phyloP scores from a whole-genome alignment of 257 asterid species.

The Solanum habrochaites region DNA sequence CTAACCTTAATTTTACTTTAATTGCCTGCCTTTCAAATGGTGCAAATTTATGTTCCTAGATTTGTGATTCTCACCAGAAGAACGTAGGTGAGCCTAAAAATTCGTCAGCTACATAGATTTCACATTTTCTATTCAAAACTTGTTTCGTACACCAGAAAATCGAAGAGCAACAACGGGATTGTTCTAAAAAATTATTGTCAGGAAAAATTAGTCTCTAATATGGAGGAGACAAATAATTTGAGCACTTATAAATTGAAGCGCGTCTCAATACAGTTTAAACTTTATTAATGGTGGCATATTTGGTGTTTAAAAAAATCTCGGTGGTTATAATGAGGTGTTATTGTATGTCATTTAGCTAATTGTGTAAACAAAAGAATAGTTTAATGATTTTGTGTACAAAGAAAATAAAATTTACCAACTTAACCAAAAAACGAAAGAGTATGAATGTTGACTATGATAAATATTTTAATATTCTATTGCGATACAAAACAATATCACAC shows the following conservation, averaged over 20 bases:
- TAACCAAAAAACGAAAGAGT: background rate
- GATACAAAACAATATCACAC: background rate
- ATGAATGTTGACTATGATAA: background rate
- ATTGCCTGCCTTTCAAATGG: too few relatives aligned
- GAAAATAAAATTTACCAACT: background rate
- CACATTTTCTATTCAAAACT: background rate
- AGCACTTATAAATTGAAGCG: too few relatives aligned
- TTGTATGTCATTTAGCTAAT: too few relatives aligned
- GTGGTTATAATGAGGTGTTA: too few relatives aligned
- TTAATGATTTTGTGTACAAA: background rate
- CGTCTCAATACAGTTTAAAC: background rate
- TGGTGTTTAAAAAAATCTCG: too few relatives aligned
- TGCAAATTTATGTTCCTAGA: background rate
- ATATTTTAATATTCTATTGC: background rate
- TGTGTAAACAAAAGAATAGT: background rate
- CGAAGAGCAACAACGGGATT: background rate
- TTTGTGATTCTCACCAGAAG: background rate
- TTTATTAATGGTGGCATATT: background rate
- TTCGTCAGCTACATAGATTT: background rate
- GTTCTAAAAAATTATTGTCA: background rate
- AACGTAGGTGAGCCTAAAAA: background rate
- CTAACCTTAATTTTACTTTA: too few relatives aligned
- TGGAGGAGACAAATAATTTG: background rate
- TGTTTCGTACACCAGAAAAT: background rate
- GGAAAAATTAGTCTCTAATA: background rate